phyloP scores from a whole-genome alignment of 352 stramenopile species.

The Phytopythium boreale region DNA sequence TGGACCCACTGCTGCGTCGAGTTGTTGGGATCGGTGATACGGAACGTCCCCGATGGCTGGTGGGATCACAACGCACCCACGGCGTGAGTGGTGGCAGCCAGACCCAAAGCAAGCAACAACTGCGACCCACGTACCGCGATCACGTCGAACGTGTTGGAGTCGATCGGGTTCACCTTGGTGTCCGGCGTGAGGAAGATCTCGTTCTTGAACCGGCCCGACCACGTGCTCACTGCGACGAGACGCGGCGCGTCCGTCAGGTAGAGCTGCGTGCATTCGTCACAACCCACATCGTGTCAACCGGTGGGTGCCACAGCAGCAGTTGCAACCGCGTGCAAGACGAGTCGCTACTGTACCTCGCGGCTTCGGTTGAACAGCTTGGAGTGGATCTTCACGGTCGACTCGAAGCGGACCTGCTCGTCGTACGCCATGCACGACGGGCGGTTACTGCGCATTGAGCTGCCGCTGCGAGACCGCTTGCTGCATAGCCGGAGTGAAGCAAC shows the following conservation, averaged over 20 bases:
- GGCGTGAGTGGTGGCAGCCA: background rate
- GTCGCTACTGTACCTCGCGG: constrained; percentile 38
- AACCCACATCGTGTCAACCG: background rate
- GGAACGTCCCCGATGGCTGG: constrained; percentile 55
- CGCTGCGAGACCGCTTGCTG: constrained; percentile 57
- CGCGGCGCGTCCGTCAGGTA: constrained; percentile 70
- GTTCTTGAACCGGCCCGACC: constrained; percentile 69
- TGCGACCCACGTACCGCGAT: constrained; percentile 45
- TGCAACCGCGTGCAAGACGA: background rate
- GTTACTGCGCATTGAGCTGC: constrained; percentile 52
- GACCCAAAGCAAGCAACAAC: background rate
- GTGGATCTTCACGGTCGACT: constrained; percentile 75
- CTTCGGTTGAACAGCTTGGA: constrained; percentile 79
- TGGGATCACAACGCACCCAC: constrained; percentile 3
- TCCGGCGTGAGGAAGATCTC: constrained; percentile 59
- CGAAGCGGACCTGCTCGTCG: constrained; percentile 66
- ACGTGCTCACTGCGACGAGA: constrained; percentile 65
- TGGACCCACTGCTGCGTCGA: constrained; percentile 60
- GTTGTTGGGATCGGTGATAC: constrained; percentile 56
- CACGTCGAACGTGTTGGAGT: constrained; percentile 74
- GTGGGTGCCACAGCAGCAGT: background rate
- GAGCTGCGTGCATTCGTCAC: constrained; percentile 22
- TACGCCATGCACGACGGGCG: constrained; percentile 55
- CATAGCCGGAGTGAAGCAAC: background rate
- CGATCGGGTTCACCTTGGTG: constrained; percentile 68